A percentile compares a stretch with the other conserved stretches of the same genome.
These are phyloP conservation scores for Citrus inodora DNA, from an alignment of 345 rosid species.

Conservation along the genomic window DNA sequence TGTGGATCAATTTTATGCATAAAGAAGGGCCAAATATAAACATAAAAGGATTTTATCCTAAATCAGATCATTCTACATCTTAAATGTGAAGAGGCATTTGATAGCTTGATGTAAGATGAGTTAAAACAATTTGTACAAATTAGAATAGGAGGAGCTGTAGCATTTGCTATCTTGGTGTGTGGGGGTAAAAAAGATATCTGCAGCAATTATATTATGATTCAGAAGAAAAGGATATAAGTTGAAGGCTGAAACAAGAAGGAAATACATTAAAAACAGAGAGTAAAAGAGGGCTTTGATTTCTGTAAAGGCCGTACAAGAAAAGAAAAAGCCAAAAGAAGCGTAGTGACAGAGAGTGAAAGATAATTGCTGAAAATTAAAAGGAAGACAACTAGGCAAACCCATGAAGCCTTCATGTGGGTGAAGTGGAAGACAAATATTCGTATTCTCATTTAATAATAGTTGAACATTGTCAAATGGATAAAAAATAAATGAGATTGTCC, in stretches of 20 bases:
- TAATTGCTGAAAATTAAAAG: not conserved
- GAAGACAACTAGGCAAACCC: not conserved
- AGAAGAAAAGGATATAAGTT: not conserved
- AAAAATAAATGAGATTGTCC: conserved; percentile 1
- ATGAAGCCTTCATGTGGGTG: conserved; percentile 1
- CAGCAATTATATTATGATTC: not conserved
- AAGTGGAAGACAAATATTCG: not conserved
- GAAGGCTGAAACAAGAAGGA: not conserved
- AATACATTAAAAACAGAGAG: not conserved
- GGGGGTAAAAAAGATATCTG: not conserved
- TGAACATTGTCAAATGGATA: conserved; percentile 3
- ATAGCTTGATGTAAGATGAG: not conserved
- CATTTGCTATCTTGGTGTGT: too few relatives aligned
- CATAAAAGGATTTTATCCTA: not conserved
- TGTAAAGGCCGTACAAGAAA: not conserved
- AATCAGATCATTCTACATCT: not conserved
- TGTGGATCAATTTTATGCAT: not conserved
- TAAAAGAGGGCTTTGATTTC: not conserved
- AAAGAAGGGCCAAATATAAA: not conserved
- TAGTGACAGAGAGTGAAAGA: not conserved
- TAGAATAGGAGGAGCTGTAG: too few relatives aligned
- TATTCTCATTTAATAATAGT: not conserved
- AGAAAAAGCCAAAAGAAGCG: not conserved
- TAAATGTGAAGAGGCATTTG: not conserved
- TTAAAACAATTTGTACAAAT: too few relatives aligned